Evolutionary conservation across 2,329 filamentous ascomycete species (phyloP).

Genomic region (Claviceps lovelessii): DNA sequence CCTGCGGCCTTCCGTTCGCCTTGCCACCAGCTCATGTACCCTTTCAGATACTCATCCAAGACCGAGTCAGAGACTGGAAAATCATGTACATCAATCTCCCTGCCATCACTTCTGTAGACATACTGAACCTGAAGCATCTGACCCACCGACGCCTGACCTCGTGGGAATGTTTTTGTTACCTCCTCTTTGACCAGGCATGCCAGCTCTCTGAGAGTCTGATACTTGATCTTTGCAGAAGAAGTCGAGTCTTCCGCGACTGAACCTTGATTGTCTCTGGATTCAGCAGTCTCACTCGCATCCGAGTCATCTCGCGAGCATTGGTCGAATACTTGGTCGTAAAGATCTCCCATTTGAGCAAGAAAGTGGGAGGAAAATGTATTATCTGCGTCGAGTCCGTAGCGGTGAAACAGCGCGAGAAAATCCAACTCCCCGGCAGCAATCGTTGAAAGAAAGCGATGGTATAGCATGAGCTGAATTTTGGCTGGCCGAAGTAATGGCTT

Average conservation of each 20-base stretch:
- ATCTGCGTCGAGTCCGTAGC: conserved; percentile 55
- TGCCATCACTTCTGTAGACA: conserved; percentile 36
- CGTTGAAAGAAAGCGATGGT: conserved; percentile 68
- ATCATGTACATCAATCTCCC: conserved; percentile 38
- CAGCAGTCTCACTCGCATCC: neutral
- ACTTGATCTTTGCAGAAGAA: conserved; percentile 25
- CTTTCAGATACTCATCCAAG: conserved; percentile 51
- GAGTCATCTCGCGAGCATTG: conserved; percentile 28
- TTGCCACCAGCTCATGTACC: conserved; percentile 77
- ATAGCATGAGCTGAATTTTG: conserved; percentile 77
- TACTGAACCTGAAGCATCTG: conserved; percentile 40
- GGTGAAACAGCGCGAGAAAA: conserved; percentile 51
- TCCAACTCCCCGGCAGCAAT: conserved; percentile 60
- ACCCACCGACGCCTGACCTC: conserved; percentile 32
- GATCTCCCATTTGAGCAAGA: conserved; percentile 54
- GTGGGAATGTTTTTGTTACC: conserved; percentile 37
- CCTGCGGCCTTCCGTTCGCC: conserved; percentile 59
- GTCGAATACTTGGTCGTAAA: conserved; percentile 53
- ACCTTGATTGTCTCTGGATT: neutral
- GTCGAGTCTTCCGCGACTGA: neutral
- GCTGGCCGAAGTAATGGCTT: conserved; percentile 59
- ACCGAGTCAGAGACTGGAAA: conserved; percentile 51
- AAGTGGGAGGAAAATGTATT: conserved; percentile 64
- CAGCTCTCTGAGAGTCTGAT: conserved; percentile 34
- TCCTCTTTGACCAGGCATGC: conserved; percentile 31